phyloP scores from a whole-genome alignment of 139 green algal species.

The Chlorella sp. region DNA sequence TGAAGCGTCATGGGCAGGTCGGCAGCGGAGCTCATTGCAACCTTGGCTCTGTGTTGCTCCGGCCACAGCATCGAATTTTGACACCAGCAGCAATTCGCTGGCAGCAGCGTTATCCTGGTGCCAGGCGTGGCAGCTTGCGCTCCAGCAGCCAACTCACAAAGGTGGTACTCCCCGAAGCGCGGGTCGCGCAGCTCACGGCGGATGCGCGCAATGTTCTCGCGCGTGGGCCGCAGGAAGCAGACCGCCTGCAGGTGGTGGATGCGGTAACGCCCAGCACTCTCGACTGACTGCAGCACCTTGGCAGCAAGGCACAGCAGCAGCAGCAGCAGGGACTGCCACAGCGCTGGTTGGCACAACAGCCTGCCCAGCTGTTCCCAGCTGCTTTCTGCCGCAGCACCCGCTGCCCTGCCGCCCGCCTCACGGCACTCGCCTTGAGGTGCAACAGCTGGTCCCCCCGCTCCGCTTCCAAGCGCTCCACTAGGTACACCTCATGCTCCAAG shows the following conservation, averaged over 20 bases:
- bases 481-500: slow-evolving; percentile 90
- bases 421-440: slow-evolving; percentile 85
- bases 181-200: slow-evolving; percentile 88
- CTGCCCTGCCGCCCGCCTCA: not conserved
- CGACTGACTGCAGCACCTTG: too few species aligned
- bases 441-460: slow-evolving; percentile 65
- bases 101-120: not conserved
- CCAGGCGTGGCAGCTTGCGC: not conserved
- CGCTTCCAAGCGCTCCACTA: slow-evolving; percentile 88
- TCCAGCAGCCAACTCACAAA: slow-evolving; percentile 77
- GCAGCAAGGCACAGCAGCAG: too few species aligned
- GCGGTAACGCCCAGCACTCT: too few species aligned
- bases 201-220: slow-evolving; percentile 87
- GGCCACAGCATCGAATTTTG: too few species aligned
- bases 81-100: too few species aligned
- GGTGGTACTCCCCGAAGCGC: slow-evolving; percentile 86
- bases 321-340: not conserved
- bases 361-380: too few species aligned
- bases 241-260: slow-evolving; percentile 80
- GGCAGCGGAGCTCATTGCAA: too few species aligned
- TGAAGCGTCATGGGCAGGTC: too few species aligned
- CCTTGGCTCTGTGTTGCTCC: too few species aligned
- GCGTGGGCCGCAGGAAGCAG: slow-evolving; percentile 89
- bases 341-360: too few species aligned
- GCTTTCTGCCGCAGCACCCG: not conserved